Base-by-base conservation (phyloP, 495 filamentous ascomycete genomes). In the Penicillium mononematosum region DNA sequence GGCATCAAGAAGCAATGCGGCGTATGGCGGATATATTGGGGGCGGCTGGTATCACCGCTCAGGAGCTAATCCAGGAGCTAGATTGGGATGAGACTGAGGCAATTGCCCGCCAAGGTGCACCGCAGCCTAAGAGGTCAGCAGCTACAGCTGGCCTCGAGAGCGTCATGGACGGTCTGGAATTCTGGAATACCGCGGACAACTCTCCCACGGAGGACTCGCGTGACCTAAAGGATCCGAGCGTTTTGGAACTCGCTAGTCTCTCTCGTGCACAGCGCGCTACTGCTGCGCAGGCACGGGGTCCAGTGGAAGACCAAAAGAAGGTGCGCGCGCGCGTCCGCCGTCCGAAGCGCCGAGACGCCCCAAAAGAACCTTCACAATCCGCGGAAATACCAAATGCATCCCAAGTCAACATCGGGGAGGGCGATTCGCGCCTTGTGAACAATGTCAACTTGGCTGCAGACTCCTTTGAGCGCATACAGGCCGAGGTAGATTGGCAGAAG, bases 401-500 rank as follows among this genome's bases (percentile, higher is more conserved):
- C 2, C 71, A 68, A n/a, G 75, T 78, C 55, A 52, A 19, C 3
- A 82, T 87, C 45, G 83, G 89, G 20, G 89, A 91, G 65, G 91
- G 91, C 20, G 94, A 96, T 63, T 93, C 91, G 0, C 80, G 75
- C 25, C 82, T 98, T 48, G 74, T 96, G 20, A 76, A 85, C 58
- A 79, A 92, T 58, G 71, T 95, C 45, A 78, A 78, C 32, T 58
- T 86, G 8, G 75, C 80, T 14, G 61, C 78, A n/a, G 73, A 75
- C 49, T 81, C 85, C 24, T 96, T 95, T 65, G 79, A 86, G n/a
- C 80, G 77, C 31, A 76, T 96, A 10, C 79, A 83, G 51, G 72
- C 81, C 20, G 94, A 98, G 67, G 87, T 98, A 1, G 74, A 77
- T 60, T 98, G 93, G 92, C 87, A 92, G 61, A 87, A 83, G 55